Conservation (phyloP, 176 grass and related monocot species). For the Panicum miliaceum region DNA sequence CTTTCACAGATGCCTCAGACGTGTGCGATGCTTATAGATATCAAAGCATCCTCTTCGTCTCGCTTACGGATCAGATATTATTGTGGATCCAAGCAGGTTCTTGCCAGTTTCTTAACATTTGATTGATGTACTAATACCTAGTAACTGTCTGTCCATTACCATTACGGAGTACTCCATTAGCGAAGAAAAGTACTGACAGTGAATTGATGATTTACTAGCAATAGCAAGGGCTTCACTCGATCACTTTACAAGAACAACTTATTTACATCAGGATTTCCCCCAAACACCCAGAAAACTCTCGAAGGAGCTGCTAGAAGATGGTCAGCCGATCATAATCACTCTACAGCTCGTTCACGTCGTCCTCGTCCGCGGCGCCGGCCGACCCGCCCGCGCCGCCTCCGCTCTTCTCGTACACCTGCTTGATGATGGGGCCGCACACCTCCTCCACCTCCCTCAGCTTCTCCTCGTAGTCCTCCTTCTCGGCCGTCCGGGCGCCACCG, state of each 20-base stretch:
- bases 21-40: background rate
- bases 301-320: background rate
- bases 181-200: background rate
- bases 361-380: constrained; percentile 12
- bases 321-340: background rate
- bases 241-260: background rate
- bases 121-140: background rate
- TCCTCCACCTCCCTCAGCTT: constrained; percentile 34
- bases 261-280: background rate
- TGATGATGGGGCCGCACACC: constrained; percentile 23
- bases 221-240: background rate
- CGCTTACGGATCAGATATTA: constrained; percentile 35
- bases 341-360: constrained; percentile 45
- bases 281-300: background rate
- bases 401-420: constrained; percentile 34
- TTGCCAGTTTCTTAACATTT: background rate
- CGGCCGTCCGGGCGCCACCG: background rate
- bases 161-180: too few relatives aligned
- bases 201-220: background rate
- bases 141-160: background rate
- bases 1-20: background rate
- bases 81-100: background rate
- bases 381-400: background rate
- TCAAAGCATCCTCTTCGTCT: background rate
- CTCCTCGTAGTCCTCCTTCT: constrained; percentile 38